These are phyloP conservation scores for Ustilago cynodontis DNA, from an alignment of 1,284 basidiomycete genomes.

Conservation along the genomic window DNA sequence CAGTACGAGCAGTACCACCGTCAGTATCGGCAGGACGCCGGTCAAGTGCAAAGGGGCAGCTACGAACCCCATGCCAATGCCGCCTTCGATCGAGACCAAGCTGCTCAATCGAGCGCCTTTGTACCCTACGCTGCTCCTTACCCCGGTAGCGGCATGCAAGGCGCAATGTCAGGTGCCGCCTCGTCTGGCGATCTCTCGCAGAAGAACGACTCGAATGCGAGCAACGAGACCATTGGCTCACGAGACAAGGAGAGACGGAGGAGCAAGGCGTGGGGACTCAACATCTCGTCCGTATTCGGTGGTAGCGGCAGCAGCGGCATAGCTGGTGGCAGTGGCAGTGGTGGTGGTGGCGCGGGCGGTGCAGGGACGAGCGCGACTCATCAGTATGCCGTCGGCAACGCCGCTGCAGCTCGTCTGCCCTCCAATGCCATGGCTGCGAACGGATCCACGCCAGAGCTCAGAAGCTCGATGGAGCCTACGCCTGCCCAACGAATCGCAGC, in stretches of 20 bases:
- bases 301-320: slow-evolving; percentile 34
- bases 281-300: slow-evolving; percentile 49
- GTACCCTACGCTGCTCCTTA: slow-evolving; percentile 18
- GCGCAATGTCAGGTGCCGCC: slow-evolving; percentile 15
- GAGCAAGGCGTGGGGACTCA: slow-evolving; percentile 58
- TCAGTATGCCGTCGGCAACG: slow-evolving; percentile 18
- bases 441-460: slow-evolving; percentile 21
- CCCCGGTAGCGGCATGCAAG: slow-evolving; percentile 7
- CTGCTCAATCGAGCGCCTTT: slow-evolving; percentile 19
- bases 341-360: neutral
- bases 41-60: slow-evolving; percentile 14
- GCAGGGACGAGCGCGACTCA: slow-evolving; percentile 8
- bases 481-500: slow-evolving; percentile 54
- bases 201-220: slow-evolving; percentile 45
- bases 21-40: slow-evolving; percentile 29
- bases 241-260: slow-evolving; percentile 45
- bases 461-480: slow-evolving; percentile 33
- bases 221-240: slow-evolving; percentile 54
- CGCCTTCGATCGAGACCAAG: slow-evolving; percentile 26
- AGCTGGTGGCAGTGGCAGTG: slow-evolving; percentile 23
- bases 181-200: slow-evolving; percentile 48
- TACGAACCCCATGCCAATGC: slow-evolving; percentile 40
- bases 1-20: slow-evolving; percentile 50
- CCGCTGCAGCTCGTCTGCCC: slow-evolving; percentile 15
- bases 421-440: slow-evolving; percentile 25